A percentile compares a stretch with the other conserved stretches of the same genome.
These are phyloP conservation scores for Hansenula lynferdii DNA, from an alignment of 1,139 yeast genomes.

Conservation along the genomic window DNA sequence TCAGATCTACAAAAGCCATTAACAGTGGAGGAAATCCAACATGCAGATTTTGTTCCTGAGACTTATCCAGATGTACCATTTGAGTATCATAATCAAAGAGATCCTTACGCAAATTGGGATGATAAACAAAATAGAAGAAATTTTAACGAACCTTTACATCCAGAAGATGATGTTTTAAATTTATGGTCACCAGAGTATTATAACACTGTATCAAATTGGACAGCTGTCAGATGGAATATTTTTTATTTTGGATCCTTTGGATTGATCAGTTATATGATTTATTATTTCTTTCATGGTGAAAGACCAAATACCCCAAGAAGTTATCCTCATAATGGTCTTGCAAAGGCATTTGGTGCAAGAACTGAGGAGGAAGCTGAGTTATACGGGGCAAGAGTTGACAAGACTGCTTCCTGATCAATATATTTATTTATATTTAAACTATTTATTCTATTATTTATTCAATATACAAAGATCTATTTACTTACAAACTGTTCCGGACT, in stretches of 20 bases:
- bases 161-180: constrained; percentile 69
- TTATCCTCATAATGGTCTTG: constrained; percentile 72
- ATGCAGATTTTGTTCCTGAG: constrained; percentile 3
- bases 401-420: constrained; percentile 5
- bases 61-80: constrained; percentile 42
- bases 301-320: constrained; percentile 75
- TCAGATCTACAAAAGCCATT: neutral
- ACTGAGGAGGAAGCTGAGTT: constrained; percentile 35
- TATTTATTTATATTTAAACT: neutral
- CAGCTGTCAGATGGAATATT: constrained; percentile 49
- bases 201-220: constrained; percentile 52
- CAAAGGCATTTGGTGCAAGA: constrained; percentile 50
- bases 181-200: constrained; percentile 86
- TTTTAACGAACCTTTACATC: constrained; percentile 65
- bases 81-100: constrained; percentile 52
- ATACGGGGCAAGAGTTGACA: constrained; percentile 30
- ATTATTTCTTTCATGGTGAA: constrained; percentile 63
- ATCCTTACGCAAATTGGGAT: constrained; percentile 71
- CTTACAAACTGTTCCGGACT: no score
- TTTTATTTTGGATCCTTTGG: constrained; percentile 53
- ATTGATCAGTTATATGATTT: constrained; percentile 49
- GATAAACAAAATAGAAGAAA: constrained; percentile 83
- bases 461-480: neutral
- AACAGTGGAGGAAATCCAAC: constrained; percentile 1
- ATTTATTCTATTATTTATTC: neutral